Base-by-base conservation (phyloP, 345 rosid genomes). In the Pseudoturritis turrita region DNA sequence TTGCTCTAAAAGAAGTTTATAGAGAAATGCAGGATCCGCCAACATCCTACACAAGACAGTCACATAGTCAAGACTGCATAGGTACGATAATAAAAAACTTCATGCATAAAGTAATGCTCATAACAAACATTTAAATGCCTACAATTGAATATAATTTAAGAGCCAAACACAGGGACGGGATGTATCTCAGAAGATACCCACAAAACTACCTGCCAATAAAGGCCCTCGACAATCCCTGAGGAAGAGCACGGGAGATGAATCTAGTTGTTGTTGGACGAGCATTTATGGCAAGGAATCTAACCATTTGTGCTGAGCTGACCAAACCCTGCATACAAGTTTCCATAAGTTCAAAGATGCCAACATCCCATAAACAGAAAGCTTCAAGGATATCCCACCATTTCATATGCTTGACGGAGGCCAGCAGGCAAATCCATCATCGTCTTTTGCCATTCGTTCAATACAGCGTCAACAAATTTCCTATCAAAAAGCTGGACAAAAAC, bases 221-320 rank as follows among this genome's bases (percentile, higher is more conserved):
- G 65, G 88, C 96, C 82, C 98, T 81, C 1, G 99, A 95, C 44
- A 95, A 80, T 67, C 82, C 89, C 46, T 91, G 85, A 15, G 98
- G 96, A 80, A 91, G 89, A 39, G 96, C 74, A 68, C 98, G 89
- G 45, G 98, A 86, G 68, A 95, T 88, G 40, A 86, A 67, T 74
- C 99, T 88, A 29, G 89, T 81, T 22, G 90, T 85, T 19, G 97
- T 95, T 10, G 99, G 99, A 63, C 99, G 88, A 40, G 98, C 98
- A 78, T 91, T 95, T 14, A 91, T 89, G 15, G 96, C 94, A 9
- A 95, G 82, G 81, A 86, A 91, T 79, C 78, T 89, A 41, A 89
- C 96, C 96, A 95, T 83, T 79, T 95, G 98, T 53, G 98, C 96
- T 7, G 98, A 95, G 85, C 99, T 95, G 77, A 95, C 92, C 81